Evolutionary conservation across 176 grass and related monocot genomes (phyloP).

Genomic region (Lolium perenne): DNA sequence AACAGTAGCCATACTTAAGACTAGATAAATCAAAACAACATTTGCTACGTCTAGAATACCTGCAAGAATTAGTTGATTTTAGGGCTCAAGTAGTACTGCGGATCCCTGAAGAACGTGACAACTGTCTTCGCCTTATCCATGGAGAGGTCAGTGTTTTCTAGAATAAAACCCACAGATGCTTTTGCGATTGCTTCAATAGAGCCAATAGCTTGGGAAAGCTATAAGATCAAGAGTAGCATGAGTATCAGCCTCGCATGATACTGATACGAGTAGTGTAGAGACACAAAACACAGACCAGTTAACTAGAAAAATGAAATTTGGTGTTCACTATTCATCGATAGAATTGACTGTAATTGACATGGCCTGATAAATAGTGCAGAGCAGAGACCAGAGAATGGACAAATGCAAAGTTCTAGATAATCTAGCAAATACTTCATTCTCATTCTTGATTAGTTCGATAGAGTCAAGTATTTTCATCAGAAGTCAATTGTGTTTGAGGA

Average conservation of each 20-base stretch:
- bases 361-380: neutral
- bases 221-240: slow-evolving; percentile 26
- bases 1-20: neutral
- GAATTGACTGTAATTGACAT: neutral
- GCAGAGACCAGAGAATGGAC: neutral
- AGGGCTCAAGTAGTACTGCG: slow-evolving; percentile 76
- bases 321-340: neutral
- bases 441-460: slow-evolving; percentile 7
- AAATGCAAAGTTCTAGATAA: neutral
- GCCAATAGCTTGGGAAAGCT: slow-evolving; percentile 59
- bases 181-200: slow-evolving; percentile 33
- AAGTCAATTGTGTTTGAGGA: neutral
- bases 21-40: neutral
- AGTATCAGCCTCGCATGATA: slow-evolving; percentile 2
- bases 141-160: slow-evolving; percentile 82
- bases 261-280: neutral
- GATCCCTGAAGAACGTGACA: slow-evolving; percentile 87
- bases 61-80: slow-evolving; percentile 59
- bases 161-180: slow-evolving; percentile 15
- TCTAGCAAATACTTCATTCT: neutral
- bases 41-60: slow-evolving; percentile 37
- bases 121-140: slow-evolving; percentile 75
- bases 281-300: neutral
- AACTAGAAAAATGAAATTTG: neutral
- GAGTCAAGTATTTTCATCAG: neutral